These are phyloP conservation scores for Ogataea pini DNA, from an alignment of 805 yeast genomes.

Conservation along the genomic window DNA sequence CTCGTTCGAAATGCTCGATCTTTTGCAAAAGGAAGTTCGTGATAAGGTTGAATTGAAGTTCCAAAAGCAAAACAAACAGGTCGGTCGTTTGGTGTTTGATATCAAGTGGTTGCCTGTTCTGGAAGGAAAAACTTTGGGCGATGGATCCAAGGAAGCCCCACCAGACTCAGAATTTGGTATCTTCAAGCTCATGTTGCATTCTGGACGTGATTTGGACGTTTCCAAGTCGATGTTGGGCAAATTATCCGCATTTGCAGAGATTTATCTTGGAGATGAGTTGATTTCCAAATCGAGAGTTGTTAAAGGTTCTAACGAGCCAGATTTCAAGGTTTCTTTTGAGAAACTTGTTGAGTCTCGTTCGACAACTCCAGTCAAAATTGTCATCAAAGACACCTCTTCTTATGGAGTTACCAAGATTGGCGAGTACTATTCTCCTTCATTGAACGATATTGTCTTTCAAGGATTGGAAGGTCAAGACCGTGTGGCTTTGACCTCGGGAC, in stretches of 20 bases:
- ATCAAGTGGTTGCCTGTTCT: constrained; percentile 50
- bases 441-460: constrained; percentile 57
- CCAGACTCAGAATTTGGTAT: constrained; percentile 75
- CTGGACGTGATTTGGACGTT: constrained; percentile 58
- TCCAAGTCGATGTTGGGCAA: constrained; percentile 51
- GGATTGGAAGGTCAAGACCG: constrained; percentile 50
- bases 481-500: constrained; percentile 48
- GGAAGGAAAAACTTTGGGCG: constrained; percentile 45
- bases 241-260: constrained; percentile 68
- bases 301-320: constrained; percentile 70
- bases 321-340: constrained; percentile 67
- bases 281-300: constrained; percentile 60
- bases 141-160: constrained; percentile 49
- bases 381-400: constrained; percentile 62
- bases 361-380: constrained; percentile 52
- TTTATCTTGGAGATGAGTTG: constrained; percentile 57
- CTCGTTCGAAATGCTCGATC: constrained; percentile 56
- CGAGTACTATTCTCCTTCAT: constrained; percentile 47
- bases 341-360: constrained; percentile 62
- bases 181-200: constrained; percentile 60
- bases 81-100: constrained; percentile 63
- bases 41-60: constrained; percentile 47
- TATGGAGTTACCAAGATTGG: constrained; percentile 52
- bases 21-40: constrained; percentile 54
- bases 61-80: constrained; percentile 51